phyloP scores from a whole-genome alignment of 176 grass and related monocot genomes.

The Oryza meyeriana region DNA sequence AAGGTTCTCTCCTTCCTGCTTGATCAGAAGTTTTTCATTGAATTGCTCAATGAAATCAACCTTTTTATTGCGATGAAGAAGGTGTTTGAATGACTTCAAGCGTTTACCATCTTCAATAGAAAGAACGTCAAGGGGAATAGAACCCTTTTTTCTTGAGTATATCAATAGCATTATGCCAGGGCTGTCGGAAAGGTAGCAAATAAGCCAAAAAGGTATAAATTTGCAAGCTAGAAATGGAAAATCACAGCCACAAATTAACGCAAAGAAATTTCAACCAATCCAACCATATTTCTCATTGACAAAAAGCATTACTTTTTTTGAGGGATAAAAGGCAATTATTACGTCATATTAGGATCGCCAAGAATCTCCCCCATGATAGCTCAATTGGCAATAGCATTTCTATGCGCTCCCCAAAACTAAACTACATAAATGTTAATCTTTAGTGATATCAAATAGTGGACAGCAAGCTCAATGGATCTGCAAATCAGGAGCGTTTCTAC shows the following conservation, averaged over 20 bases:
- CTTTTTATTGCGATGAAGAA: slow-evolving; percentile 64
- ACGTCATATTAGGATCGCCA: neutral
- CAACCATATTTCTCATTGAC: neutral
- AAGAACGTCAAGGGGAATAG: slow-evolving; percentile 59
- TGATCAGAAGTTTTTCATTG: slow-evolving; percentile 77
- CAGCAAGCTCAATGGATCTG: neutral
- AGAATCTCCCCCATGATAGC: neutral
- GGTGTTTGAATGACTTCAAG: slow-evolving; percentile 63
- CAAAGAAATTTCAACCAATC: neutral
- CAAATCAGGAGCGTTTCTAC: neutral
- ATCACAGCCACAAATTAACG: neutral
- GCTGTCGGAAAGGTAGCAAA: slow-evolving; percentile 27
- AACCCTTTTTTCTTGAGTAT: slow-evolving; percentile 52
- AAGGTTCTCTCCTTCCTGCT: slow-evolving; percentile 70
- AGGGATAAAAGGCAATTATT: no score
- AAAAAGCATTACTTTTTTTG: slow-evolving; percentile 12
- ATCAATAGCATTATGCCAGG: slow-evolving; percentile 78
- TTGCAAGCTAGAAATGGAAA: neutral
- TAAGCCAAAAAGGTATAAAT: neutral
- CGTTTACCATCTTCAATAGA: slow-evolving; percentile 64
- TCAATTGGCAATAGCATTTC: neutral
- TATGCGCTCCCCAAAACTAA: slow-evolving; percentile 4
- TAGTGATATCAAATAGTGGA: neutral
- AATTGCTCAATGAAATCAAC: slow-evolving; percentile 70
- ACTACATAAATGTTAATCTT: neutral